These are phyloP conservation scores for Penicillium polonicum DNA, from an alignment of 2,329 filamentous ascomycete genomes.

Conservation along the genomic window DNA sequence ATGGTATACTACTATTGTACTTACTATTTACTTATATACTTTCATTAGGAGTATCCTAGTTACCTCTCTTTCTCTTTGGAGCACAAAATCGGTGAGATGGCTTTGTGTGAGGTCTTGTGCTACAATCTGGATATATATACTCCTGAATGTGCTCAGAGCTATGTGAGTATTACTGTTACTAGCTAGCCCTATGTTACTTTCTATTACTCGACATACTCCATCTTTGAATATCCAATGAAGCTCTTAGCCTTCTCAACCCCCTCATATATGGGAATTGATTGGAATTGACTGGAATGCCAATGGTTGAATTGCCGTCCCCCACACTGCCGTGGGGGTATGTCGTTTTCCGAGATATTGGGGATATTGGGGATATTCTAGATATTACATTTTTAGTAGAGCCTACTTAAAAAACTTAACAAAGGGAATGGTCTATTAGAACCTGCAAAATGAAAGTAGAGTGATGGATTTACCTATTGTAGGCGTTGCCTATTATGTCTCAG, in stretches of 20 bases:
- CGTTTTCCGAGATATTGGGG: neutral
- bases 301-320: conserved; percentile 3
- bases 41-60: neutral
- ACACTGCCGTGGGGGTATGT: conserved; percentile 1
- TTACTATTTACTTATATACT: neutral
- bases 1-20: neutral
- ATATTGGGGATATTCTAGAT: neutral
- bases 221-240: neutral
- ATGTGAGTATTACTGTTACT: neutral
- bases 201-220: neutral
- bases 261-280: neutral
- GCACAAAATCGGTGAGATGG: neutral
- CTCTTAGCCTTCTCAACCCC: neutral
- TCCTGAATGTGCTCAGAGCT: neutral
- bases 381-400: neutral
- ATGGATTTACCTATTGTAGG: neutral
- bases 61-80: neutral
- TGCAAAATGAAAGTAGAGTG: neutral
- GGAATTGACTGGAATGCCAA: neutral
- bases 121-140: neutral
- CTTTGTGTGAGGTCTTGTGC: neutral
- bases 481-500: neutral
- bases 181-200: neutral
- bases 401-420: neutral
- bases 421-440: too few relatives aligned